Evolutionary conservation across 371 early-diverging fungal species (phyloP).

Genomic region (Choanephora cucurbitarum): DNA sequence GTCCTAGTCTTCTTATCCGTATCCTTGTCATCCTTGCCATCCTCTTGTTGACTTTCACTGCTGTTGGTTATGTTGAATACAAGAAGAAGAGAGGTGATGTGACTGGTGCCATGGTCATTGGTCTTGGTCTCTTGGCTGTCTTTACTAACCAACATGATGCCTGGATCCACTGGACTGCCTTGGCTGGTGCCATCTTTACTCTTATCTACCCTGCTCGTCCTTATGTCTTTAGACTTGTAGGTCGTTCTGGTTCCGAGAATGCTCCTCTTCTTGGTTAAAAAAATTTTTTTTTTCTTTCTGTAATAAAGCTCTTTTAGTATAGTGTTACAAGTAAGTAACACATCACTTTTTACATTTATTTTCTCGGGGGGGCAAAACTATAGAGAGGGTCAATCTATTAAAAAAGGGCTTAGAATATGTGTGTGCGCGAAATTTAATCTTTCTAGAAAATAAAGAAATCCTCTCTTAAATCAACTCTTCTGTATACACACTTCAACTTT

Average conservation of each 20-base stretch:
- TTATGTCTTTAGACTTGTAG: conserved; percentile 47
- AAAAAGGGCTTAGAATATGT: too few species aligned
- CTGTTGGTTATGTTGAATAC: conserved; percentile 68
- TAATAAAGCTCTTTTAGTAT: too few species aligned
- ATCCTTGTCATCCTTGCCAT: conserved; percentile 57
- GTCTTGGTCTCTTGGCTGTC: conserved; percentile 49
- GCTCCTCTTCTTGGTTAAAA: conserved; percentile 37
- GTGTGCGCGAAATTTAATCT: too few species aligned
- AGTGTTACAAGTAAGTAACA: too few species aligned
- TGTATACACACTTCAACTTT: too few species aligned
- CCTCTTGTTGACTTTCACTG: conserved; percentile 60
- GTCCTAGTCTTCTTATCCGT: conserved; percentile 50
- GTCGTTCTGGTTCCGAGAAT: conserved; percentile 34
- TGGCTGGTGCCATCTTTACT: conserved; percentile 54
- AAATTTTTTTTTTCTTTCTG: background rate
- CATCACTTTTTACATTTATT: too few species aligned
- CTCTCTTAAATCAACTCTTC: too few species aligned
- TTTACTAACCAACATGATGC: conserved; percentile 46
- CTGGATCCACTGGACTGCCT: conserved; percentile 55
- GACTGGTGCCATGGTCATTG: conserved; percentile 59
- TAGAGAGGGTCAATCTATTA: too few species aligned
- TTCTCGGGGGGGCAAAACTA: background rate
- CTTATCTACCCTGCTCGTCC: conserved; percentile 59
- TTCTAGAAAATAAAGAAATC: too few species aligned
- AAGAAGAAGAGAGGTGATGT: conserved; percentile 66